Conservation (phyloP, 139 green algal genomes). For the Closterium sp. region DNA sequence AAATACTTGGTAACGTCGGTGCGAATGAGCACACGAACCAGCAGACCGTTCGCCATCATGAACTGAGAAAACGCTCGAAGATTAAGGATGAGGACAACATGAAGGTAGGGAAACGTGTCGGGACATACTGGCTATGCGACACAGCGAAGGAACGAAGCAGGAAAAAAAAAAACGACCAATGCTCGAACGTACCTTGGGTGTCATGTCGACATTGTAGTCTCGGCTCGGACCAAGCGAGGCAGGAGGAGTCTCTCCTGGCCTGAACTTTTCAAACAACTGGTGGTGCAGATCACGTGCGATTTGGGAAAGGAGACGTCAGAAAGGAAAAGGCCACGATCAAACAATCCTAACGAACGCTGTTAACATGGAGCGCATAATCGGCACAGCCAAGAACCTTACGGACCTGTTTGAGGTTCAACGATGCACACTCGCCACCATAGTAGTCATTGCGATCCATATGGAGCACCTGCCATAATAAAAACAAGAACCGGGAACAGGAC, state of each 20-base stretch:
- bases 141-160: not conserved
- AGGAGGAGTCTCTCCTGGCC: conserved; percentile 62
- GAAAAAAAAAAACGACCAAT: not conserved
- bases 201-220: conserved; percentile 98
- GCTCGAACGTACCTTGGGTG: conserved; percentile 75
- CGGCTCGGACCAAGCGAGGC: conserved; percentile 74
- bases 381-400: conserved; percentile 50
- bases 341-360: no score
- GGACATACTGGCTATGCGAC: not conserved
- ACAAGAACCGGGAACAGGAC: not conserved
- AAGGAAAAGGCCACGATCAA: no score
- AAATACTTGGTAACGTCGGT: conserved; percentile 98
- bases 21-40: conserved; percentile 89
- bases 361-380: not conserved
- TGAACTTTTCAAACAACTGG: conserved; percentile 86
- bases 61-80: conserved; percentile 61
- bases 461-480: conserved; percentile 67
- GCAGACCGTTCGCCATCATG: conserved; percentile 94
- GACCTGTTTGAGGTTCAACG: conserved; percentile 88
- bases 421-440: conserved; percentile 94
- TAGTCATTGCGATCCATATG: conserved; percentile 99
- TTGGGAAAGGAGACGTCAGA: not conserved
- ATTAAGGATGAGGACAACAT: not conserved
- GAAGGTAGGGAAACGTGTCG: not conserved
- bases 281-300: not conserved